Conservation (phyloP, 441 rosid species). For the Euphorbia corollata region DNA sequence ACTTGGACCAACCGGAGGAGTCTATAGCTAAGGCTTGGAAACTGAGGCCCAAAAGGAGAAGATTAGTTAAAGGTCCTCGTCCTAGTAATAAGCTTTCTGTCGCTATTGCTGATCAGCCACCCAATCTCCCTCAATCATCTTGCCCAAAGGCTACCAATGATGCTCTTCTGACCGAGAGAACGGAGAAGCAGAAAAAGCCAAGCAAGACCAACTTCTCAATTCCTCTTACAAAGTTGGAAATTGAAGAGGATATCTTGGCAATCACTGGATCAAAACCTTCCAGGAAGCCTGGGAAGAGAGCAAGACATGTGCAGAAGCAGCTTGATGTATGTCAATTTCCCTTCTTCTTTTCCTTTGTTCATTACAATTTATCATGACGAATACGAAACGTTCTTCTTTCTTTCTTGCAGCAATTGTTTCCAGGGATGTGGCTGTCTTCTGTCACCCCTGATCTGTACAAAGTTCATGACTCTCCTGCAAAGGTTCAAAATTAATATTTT, state of each 20-base stretch:
- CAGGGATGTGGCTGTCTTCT: conserved; percentile 58
- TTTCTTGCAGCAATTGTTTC: conserved; percentile 41
- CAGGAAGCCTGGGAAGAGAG: conserved; percentile 31
- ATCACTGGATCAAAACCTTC: conserved; percentile 34
- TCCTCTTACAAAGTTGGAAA: conserved; percentile 30
- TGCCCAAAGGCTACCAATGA: conserved; percentile 22
- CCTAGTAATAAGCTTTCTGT: conserved; percentile 22
- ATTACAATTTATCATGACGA: background rate
- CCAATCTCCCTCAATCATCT: conserved; percentile 21
- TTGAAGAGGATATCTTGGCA: conserved; percentile 27
- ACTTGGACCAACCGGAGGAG: conserved; percentile 31
- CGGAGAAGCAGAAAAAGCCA: conserved; percentile 28
- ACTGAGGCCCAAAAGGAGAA: conserved; percentile 42
- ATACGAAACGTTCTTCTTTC: background rate
- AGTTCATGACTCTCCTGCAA: conserved; percentile 40
- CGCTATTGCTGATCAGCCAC: conserved; percentile 24
- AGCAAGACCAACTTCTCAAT: conserved; percentile 26
- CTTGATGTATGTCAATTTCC: conserved; percentile 33
- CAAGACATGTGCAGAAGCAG: conserved; percentile 29
- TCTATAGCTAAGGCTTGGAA: conserved; percentile 51
- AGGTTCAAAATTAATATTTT: conserved; percentile 27
- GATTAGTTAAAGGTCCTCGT: conserved; percentile 22
- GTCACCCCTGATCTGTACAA: conserved; percentile 49
- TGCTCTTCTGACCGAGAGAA: conserved; percentile 25
- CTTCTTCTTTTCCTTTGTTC: background rate